Conservation (phyloP, 805 yeast species). For the Candida awuae region DNA sequence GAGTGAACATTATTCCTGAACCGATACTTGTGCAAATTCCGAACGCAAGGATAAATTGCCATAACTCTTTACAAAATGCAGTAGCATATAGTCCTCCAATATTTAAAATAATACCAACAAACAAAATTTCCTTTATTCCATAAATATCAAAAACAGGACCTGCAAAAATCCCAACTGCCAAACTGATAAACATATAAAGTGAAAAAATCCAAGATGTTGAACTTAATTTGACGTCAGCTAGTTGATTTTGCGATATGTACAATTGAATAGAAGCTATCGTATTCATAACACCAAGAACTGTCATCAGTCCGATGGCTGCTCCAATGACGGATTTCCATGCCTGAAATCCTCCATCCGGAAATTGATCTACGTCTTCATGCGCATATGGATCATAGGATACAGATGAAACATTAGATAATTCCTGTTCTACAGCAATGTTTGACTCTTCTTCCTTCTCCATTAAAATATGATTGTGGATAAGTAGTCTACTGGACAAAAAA, state of each 20-base stretch:
- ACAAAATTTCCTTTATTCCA: slow-evolving; percentile 44
- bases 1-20: slow-evolving; percentile 52
- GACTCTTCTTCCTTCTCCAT: no score
- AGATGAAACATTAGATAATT: no score
- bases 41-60: slow-evolving; percentile 58
- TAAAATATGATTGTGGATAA: no score
- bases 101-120: slow-evolving; percentile 38
- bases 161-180: slow-evolving; percentile 30
- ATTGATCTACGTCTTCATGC: slow-evolving; percentile 22
- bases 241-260: slow-evolving; percentile 49
- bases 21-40: slow-evolving; percentile 53
- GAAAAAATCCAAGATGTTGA: slow-evolving; percentile 64
- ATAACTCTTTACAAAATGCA: slow-evolving; percentile 42
- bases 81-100: slow-evolving; percentile 24
- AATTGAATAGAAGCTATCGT: slow-evolving; percentile 56
- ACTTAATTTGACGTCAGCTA: slow-evolving; percentile 37
- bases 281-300: slow-evolving; percentile 51
- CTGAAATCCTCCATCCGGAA: slow-evolving; percentile 54
- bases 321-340: slow-evolving; percentile 58
- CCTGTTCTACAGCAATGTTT: no score
- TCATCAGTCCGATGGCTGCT: slow-evolving; percentile 46
- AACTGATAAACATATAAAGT: slow-evolving; percentile 44
- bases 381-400: slow-evolving; percentile 19
- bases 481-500: no score
- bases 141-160: slow-evolving; percentile 54